Conservation (phyloP, 345 rosid genomes). For the Streptanthus diversifolius region DNA sequence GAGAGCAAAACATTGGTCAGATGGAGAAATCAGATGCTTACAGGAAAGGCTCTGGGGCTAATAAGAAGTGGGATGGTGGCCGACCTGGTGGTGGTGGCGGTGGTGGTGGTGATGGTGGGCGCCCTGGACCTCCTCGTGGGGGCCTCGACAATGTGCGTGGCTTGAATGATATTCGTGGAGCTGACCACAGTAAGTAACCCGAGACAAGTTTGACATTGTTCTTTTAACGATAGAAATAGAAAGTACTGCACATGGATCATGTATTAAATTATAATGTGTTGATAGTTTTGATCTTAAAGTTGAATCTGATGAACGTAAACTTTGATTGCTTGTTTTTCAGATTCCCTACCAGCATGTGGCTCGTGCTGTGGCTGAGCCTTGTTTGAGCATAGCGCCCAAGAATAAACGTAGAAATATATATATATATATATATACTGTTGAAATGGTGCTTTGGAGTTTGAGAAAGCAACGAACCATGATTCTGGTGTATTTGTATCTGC, state of each 20-base stretch:
- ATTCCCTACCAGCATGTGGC: slow-evolving; percentile 38
- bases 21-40: slow-evolving; percentile 82
- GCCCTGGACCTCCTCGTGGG: slow-evolving; percentile 64
- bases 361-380: slow-evolving; percentile 31
- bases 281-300: neutral
- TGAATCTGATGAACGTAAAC: neutral
- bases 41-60: slow-evolving; percentile 58
- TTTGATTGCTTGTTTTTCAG: slow-evolving; percentile 17
- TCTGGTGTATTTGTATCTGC: neutral
- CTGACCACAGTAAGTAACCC: slow-evolving; percentile 37
- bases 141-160: slow-evolving; percentile 66
- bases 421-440: neutral
- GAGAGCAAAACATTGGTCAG: slow-evolving; percentile 26
- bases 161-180: slow-evolving; percentile 34
- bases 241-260: neutral
- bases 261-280: neutral
- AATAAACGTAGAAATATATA: neutral
- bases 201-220: neutral
- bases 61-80: slow-evolving; percentile 91
- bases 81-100: slow-evolving; percentile 67
- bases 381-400: neutral
- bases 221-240: neutral
- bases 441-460: neutral
- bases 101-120: slow-evolving; percentile 58
- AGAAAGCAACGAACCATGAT: neutral